phyloP scores from a whole-genome alignment of 495 filamentous ascomycete genomes.

The Cenococcum geophilum region DNA sequence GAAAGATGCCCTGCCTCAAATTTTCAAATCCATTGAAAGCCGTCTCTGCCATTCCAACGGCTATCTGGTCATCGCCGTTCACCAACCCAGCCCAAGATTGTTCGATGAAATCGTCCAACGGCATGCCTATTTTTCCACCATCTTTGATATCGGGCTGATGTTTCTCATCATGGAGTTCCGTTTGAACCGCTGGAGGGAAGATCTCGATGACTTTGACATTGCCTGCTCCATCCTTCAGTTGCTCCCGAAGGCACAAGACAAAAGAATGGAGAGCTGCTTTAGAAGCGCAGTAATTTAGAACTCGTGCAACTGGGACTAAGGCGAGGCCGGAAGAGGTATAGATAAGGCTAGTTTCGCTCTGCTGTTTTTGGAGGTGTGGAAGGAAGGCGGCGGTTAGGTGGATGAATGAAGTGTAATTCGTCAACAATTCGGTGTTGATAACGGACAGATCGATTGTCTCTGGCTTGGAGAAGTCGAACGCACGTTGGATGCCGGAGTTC shows the following conservation, averaged over 20 bases:
- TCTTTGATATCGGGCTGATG: conserved; percentile 44
- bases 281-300: conserved; percentile 51
- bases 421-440: conserved; percentile 52
- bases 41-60: conserved; percentile 48
- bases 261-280: conserved; percentile 56
- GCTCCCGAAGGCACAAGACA: conserved; percentile 52
- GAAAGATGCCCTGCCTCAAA: conserved; percentile 43
- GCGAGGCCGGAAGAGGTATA: conserved; percentile 51
- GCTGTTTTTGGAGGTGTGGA: conserved; percentile 53
- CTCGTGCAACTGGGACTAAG: conserved; percentile 47
- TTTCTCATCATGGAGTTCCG: conserved; percentile 51
- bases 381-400: conserved; percentile 57
- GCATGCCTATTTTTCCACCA: conserved; percentile 51
- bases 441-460: conserved; percentile 48
- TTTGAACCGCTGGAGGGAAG: conserved; percentile 62
- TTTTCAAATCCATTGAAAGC: conserved; percentile 32
- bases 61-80: conserved; percentile 50
- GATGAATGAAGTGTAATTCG: conserved; percentile 62
- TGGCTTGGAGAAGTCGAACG: conserved; percentile 57
- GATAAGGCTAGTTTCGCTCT: conserved; percentile 41
- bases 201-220: conserved; percentile 58
- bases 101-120: conserved; percentile 52
- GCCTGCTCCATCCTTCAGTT: conserved; percentile 44
- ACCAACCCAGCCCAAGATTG: conserved; percentile 50
- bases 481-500: conserved; percentile 54